Evolutionary conservation across 2,329 filamentous ascomycete genomes (phyloP), one percentile per base, ranked within the genome.

Genomic region (Thermoascus crustaceus): DNA sequence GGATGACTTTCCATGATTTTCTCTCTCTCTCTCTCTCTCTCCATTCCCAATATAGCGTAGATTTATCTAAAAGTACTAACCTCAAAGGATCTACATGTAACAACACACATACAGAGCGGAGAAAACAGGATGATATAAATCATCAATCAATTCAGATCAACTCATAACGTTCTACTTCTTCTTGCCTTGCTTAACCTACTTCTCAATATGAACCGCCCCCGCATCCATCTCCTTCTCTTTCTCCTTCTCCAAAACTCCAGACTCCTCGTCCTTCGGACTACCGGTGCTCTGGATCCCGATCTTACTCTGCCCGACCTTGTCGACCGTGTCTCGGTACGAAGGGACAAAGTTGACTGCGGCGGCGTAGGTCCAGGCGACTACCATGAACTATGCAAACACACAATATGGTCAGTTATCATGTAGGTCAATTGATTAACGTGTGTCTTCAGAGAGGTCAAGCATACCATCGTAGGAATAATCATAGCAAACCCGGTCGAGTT

Each of bases 281-380:
- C 11, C 7, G 17, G 7, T 25, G 24, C 24, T 26, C 32, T 59
- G 56, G 22, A 61, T 42, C 1, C 69, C 70, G 41, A 74, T 58
- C 14, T 62, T 61, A 5, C 67, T 64, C 22, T 60, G 60, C 0
- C 63, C 64, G 26, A 72, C 63, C 38, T 60, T 67, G 50, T 86
- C 82, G 2, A 78, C 75, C 0, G 78, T 73, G 36, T 72, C 62
- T 21, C 71, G 66, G 52, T 86, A 85, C 2, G 67, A 60, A 0
- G 78, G 76, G 4, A 77, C 63, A 46, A 83, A 83, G 58, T 86
- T 86, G 41, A 79, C 76, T 5, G 69, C 69, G 13, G 76, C 25
- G 0, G 76, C 68, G 42, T 80, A 80, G 1, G 68, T 61, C 66
- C 63, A 70, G 0, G 76, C 72, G 2, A 63, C 65, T 5, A 76